phyloP scores from a whole-genome alignment of 768 basidiomycete genomes.

The Podaxis sp. region DNA sequence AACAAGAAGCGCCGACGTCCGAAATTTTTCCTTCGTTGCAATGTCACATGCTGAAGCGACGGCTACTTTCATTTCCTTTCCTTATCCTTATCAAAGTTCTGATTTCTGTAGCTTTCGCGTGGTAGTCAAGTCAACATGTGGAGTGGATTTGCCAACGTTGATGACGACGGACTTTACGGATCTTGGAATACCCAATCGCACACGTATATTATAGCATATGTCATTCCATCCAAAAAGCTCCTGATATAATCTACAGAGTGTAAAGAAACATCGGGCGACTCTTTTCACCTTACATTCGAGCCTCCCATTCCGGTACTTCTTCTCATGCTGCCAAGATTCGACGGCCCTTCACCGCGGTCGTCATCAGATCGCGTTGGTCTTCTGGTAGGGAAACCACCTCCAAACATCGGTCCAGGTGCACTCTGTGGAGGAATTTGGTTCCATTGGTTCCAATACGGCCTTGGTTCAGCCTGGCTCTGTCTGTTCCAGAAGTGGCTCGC shows the following conservation, averaged over 20 bases:
- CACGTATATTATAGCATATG: neutral
- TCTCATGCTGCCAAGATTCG: constrained; percentile 69
- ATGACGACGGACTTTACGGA: neutral
- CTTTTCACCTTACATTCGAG: constrained; percentile 62
- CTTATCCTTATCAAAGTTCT: neutral
- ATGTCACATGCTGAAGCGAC: constrained; percentile 4
- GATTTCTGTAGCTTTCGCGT: too few species aligned
- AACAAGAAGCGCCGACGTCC: neutral
- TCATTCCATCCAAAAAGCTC: neutral
- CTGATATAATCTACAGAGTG: neutral
- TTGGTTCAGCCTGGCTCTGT: constrained; percentile 23
- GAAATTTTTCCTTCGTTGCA: constrained; percentile 6
- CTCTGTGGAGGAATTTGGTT: constrained; percentile 19
- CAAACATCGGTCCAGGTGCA: constrained; percentile 20
- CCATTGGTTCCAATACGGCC: constrained; percentile 25
- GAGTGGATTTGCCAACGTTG: neutral
- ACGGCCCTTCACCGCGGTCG: constrained; percentile 70
- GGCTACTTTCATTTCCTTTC: neutral
- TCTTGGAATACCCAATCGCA: neutral
- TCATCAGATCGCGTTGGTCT: constrained; percentile 28
- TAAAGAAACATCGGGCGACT: neutral
- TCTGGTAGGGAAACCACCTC: constrained; percentile 19
- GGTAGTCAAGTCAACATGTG: neutral
- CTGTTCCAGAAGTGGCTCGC: constrained; percentile 58
- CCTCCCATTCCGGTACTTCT: constrained; percentile 81